Evolutionary conservation across 148 eudicot genomes (phyloP), one percentile per base, ranked within the genome.

Genomic region (Polygonum maritimum): DNA sequence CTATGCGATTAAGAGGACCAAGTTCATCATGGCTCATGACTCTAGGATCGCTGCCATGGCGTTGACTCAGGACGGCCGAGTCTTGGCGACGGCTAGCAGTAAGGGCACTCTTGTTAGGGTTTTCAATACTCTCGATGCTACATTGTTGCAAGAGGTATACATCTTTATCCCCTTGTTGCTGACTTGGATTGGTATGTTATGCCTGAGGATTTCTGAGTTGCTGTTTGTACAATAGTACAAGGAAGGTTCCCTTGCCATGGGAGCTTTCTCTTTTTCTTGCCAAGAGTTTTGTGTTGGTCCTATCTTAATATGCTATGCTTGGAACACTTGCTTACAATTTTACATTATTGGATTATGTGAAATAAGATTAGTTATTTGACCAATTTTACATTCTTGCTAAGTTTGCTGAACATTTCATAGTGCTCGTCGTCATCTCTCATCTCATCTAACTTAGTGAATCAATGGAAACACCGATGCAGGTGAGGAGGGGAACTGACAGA

Each of bases 121-220:
- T 60, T 88, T 80, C 74, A 88, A 89, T 58, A 85, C 92, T 39
- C 69, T 84, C 79, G 97, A 91, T 83, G 92, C 88, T 1, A 80
- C 88, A n/a, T 82, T 89, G 80, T 77, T 91, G 75, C 97, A 88
- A 78, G 97, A 91, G 97, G 97, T 91, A 87, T 57, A 1, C 63
- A 57, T 57, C 63, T 21, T 21, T 57, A 12, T 57, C 1, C 63
- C 21, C 31, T 7, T 19, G 2, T 57, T n/a, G 22, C n/a, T 18
- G 26, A 19, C 60, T n/a, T 57, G 33, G 63, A 6, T 57, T 57
- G 63, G 63, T n/a, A 21, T 54, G 58, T 18, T n/a, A 54, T 18
- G 58, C 6, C 58, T 54, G 22, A 5, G 22, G 21, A 5, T 54
- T n/a, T n/a, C 22, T 18, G 58, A 54, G 58, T 54, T 54, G 19